Base-by-base conservation (phyloP, 2,329 filamentous ascomycete species). In the Aciculosporium take region DNA sequence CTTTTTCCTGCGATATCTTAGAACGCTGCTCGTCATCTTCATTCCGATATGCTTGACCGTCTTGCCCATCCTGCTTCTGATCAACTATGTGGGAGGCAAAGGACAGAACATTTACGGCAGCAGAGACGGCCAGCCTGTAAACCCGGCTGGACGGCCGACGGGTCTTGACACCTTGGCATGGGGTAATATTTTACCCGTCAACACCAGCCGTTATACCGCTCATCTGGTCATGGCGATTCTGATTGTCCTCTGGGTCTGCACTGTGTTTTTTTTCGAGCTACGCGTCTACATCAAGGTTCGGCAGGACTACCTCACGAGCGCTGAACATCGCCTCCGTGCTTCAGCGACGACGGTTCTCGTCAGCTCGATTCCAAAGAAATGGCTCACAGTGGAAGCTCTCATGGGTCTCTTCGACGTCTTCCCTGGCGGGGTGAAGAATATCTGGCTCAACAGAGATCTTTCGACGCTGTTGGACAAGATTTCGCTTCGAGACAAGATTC, bases 341-440 rank as follows among this genome's bases (percentile, higher is more conserved):
- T 96, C 89, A 13, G 89, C 91, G 2, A 98, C 89, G 5, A 98
- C 91, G 0, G 89, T 98, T 36, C 71, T 98, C 5, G 87, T 98
- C 40, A 91, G 81, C 48, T 82, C 81, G 9, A 94, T 98, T 39
- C 91, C 91, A 1, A 67, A 74, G 31, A 94, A 93, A 55, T 98
- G 91, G 91, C 75, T 94, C 7, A 86, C 75, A 2, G 74, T 85
- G 37, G 79, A 94, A 34, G 84, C 85, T 0, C 70, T 98, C 4
- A 73, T 78, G 44, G 82, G 81, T 0, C 68, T 98, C 0, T 98
- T 93, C 53, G 91, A 98, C 57, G 88, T 96, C 1, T 96, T 95
- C 51, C 91, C 91, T 0, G 91, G 91, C 17, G 91, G 91, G 24
- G 81, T 98, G 54, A 77, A 85, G 45, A 96, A 96, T 51, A 84